These are phyloP conservation scores for Graphilbum fragrans DNA, from an alignment of 2,329 filamentous ascomycete genomes.

Conservation along the genomic window DNA sequence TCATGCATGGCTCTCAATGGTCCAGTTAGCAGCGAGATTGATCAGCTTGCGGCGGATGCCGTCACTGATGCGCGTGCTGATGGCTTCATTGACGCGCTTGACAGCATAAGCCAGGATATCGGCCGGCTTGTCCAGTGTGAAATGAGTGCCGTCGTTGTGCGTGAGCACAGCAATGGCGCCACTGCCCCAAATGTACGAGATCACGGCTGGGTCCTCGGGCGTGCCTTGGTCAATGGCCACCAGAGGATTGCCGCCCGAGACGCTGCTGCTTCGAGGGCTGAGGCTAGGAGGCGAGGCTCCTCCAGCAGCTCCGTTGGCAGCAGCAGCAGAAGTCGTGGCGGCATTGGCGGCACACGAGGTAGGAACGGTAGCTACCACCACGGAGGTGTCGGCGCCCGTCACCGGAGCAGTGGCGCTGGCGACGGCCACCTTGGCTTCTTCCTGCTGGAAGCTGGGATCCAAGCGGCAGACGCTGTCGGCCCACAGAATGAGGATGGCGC, in stretches of 20 bases:
- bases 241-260: conserved; percentile 1
- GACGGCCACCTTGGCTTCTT: conserved; percentile 4
- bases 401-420: not conserved
- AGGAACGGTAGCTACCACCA: not conserved
- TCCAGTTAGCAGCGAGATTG: conserved; percentile 25
- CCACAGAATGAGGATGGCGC: conserved; percentile 53
- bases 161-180: conserved; percentile 25
- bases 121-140: conserved; percentile 23
- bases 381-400: not conserved
- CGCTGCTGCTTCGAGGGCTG: conserved; percentile 6
- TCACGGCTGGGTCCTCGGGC: conserved; percentile 24
- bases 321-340: not conserved
- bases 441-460: conserved; percentile 23
- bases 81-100: conserved; percentile 24
- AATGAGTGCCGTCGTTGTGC: conserved; percentile 17
- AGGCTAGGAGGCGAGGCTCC: not conserved
- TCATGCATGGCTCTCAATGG: not conserved
- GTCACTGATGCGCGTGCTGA: conserved; percentile 29
- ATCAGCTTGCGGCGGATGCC: conserved; percentile 32
- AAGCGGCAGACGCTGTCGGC: conserved; percentile 43
- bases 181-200: conserved; percentile 25
- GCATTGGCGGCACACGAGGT: not conserved
- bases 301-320: not conserved
- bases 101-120: conserved; percentile 28
- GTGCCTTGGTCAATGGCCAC: conserved; percentile 27